Evolutionary conservation across 257 asterid genomes (phyloP), one percentile per base, ranked within the genome.

Genomic region (Scutellaria baicalensis): DNA sequence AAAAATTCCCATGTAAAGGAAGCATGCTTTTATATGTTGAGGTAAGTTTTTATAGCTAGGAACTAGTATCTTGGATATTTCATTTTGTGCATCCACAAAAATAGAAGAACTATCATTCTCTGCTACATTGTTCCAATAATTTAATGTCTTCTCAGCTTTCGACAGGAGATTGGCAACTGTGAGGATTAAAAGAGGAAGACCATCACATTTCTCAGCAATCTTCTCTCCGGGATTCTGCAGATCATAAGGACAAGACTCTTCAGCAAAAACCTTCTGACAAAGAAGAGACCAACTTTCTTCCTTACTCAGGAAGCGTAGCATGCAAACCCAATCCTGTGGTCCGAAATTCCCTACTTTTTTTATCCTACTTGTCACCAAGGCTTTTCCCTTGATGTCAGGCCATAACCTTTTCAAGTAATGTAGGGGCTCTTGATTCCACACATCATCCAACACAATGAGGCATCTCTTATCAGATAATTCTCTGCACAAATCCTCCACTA

Each of bases 101-200:
- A 45, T 27, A 17, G 33, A 27, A 27, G 23, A 58, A 51, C 35
- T 59, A 5, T 59, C 27, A 47, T 38, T 65, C 8, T 47, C 48
- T 3, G 70, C 73, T 8, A 70, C 55, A 43, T 65, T 49, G n/a
- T 44, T 27, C 85, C 79, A 80, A 4, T 18, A 67, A 13, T 56
- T 42, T 1, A 47, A 5, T 0, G 58, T 57, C 8, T 17, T 56
- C 1, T 62, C 61, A 0, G 13, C 39, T 7, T 9, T 52, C 12
- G 60, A 70, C 0, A 81, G 67, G 45, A 63, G 16, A 7, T 73
- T 74, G 0, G 77, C 83, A 33, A 70, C 54, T 44, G 75, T 31
- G 48, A 62, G 9, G 2, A 35, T 35, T 17, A 17, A 12, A 35
- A 59, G 64, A 58, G 64, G 64, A n/a, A 59, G 47, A 10, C 64